phyloP scores from a whole-genome alignment of 2,329 filamentous ascomycete species.

The Escovopsis weberi region DNA sequence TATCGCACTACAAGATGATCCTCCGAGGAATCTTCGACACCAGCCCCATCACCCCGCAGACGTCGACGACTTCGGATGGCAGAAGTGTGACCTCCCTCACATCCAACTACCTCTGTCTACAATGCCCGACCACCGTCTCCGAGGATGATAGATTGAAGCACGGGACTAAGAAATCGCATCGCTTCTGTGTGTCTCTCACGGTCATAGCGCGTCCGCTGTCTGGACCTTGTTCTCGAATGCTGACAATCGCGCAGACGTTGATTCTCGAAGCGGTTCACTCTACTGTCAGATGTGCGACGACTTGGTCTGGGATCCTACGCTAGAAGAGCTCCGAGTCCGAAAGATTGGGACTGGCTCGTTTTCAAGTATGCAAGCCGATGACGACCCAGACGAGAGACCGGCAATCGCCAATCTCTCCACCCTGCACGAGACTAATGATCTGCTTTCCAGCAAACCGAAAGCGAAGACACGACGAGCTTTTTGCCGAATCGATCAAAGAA shows the following conservation, averaged over 20 bases:
- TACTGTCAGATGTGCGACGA: constrained; percentile 76
- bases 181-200: constrained; percentile 45
- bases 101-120: constrained; percentile 57
- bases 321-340: constrained; percentile 59
- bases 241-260: constrained; percentile 45
- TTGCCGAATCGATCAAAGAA: constrained; percentile 49
- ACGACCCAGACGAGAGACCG: not conserved
- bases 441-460: constrained; percentile 41
- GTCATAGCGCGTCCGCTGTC: not conserved
- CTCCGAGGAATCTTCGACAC: constrained; percentile 57
- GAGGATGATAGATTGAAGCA: constrained; percentile 53
- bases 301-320: constrained; percentile 66
- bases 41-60: constrained; percentile 49
- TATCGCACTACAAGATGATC: constrained; percentile 58
- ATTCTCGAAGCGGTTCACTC: constrained; percentile 58
- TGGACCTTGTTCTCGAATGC: constrained; percentile 1
- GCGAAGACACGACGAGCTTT: constrained; percentile 59
- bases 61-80: constrained; percentile 42
- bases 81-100: constrained; percentile 46
- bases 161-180: constrained; percentile 53
- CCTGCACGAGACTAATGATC: constrained; percentile 1
- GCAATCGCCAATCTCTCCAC: not conserved
- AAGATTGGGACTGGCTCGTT: constrained; percentile 55
- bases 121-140: constrained; percentile 55
- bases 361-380: constrained; percentile 33